Base-by-base conservation (phyloP, 2,329 filamentous ascomycete genomes). In the Neofusicoccum sp. region DNA sequence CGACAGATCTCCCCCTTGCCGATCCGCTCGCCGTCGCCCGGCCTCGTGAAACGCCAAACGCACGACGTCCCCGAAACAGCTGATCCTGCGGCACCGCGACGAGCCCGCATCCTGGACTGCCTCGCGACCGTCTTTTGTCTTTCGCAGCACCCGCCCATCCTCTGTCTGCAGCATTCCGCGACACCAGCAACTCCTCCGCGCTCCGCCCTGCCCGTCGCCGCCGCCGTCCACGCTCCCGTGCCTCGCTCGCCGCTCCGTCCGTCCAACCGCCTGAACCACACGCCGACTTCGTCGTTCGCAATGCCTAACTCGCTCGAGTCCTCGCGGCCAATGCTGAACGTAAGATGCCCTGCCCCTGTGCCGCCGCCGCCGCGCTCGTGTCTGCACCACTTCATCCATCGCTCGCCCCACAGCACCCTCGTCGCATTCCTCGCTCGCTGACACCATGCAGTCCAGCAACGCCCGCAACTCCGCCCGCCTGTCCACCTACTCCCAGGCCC, bases 401-500 rank as follows among this genome's bases (percentile, higher is more conserved):
- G 52, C 62, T 66, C 70, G 73, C 75, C 75, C 71, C 37, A 41
- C 61, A 44, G 56, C 63, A 37, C 61, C 41, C 49, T 48, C 56
- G 59, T 29, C 63, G 44, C 56, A 61, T 29, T 41, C 48, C 41
- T 34, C 33, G 28, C 62, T 6, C 52, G 22, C 39, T 56, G 48
- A 59, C 59, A 29, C 63, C 60, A 54, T 39, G 47, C 71, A 64
- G 64, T 50, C 62, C 65, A 44, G 68, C 68, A 64, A n/a, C 67
- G 22, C 34, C 66, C 74, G 74, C 69, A 71, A 72, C 67, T 78
- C 76, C 34, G 76, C 78, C 67, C 80, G 81, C 73, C 76, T 82
- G 73, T 81, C 78, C 65, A 82, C 80, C 68, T 83, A 81, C 77
- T 81, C 79, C 71, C 76, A 78, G 69, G 76, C 81, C 33, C 81